Evolutionary conservation across 228 moss, liverwort and hornwort species (phyloP).

Genomic region (Sphagnum fallax): DNA sequence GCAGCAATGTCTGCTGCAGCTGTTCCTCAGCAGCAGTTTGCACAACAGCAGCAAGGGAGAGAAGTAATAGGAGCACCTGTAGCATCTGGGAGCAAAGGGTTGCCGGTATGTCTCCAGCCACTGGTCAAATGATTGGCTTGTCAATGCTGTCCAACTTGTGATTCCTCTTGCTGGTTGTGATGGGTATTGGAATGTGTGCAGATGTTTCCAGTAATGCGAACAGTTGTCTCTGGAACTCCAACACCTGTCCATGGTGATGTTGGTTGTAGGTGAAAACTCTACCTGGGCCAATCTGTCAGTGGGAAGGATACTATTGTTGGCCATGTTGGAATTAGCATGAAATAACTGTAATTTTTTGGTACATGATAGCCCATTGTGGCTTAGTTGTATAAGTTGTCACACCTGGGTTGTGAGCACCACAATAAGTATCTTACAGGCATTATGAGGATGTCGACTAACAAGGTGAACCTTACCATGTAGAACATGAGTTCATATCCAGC

Average conservation of each 20-base stretch:
- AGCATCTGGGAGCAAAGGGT: slow-evolving; percentile 22
- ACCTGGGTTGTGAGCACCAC: neutral
- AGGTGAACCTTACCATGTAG: neutral
- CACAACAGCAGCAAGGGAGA: slow-evolving; percentile 42
- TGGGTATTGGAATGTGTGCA: slow-evolving; percentile 3
- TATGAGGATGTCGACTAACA: neutral
- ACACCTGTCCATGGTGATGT: slow-evolving; percentile 28
- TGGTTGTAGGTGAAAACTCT: slow-evolving; percentile 27
- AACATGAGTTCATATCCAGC: too few species aligned
- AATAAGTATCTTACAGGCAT: neutral
- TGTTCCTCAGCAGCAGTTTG: slow-evolving; percentile 30
- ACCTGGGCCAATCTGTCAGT: neutral
- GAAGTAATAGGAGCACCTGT: slow-evolving; percentile 17
- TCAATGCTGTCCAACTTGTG: neutral
- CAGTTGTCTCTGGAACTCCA: slow-evolving; percentile 34
- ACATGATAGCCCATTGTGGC: neutral
- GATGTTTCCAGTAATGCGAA: slow-evolving; percentile 41
- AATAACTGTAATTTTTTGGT: neutral
- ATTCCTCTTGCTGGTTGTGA: neutral
- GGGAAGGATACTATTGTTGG: neutral
- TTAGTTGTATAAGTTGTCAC: neutral
- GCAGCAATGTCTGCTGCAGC: slow-evolving; percentile 28
- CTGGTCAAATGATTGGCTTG: neutral
- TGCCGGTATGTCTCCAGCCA: slow-evolving; percentile 23
- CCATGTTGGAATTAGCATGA: neutral